Conservation (phyloP, 2,329 filamentous ascomycete genomes). For the Harringtonia aguacate region DNA sequence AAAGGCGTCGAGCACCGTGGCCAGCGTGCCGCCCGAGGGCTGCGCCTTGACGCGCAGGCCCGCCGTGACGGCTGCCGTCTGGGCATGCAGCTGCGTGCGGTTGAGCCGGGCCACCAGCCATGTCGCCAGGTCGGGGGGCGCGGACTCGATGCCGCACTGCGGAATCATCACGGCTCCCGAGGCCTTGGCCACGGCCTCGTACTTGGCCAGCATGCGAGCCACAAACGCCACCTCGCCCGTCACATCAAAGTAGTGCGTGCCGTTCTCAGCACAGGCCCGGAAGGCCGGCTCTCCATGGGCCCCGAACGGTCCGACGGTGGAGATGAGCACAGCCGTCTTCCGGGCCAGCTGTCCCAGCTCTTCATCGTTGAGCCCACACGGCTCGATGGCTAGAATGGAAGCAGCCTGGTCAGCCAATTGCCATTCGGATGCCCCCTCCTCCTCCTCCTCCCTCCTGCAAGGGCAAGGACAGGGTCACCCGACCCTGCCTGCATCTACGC, state of each 20-base stretch:
- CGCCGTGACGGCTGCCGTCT: constrained; percentile 43
- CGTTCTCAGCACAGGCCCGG: constrained; percentile 49
- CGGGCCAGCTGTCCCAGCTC: constrained; percentile 38
- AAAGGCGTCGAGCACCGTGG: constrained; percentile 51
- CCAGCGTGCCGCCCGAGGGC: constrained; percentile 56
- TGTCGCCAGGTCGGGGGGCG: constrained; percentile 47
- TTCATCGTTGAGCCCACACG: constrained; percentile 33
- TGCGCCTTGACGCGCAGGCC: constrained; percentile 25
- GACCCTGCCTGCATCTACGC: constrained; percentile 19
- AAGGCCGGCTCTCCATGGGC: constrained; percentile 47
- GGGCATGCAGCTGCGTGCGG: constrained; percentile 35
- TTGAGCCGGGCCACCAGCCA: constrained; percentile 41
- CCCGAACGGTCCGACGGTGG: constrained; percentile 49
- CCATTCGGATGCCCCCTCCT: too few species aligned
- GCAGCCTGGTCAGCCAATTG: too few species aligned
- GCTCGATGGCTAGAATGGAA: constrained; percentile 41
- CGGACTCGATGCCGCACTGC: constrained; percentile 52
- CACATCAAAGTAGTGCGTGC: constrained; percentile 54
- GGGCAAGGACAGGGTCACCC: too few species aligned
- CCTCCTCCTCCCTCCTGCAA: too few species aligned
- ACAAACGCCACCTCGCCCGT: constrained; percentile 52
- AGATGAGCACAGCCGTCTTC: constrained; percentile 46
- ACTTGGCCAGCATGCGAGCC: constrained; percentile 48
- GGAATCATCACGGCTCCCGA: constrained; percentile 50
- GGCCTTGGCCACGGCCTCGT: constrained; percentile 39